These are phyloP conservation scores for Cytidiella melzeri DNA, from an alignment of 768 basidiomycete genomes.

Conservation along the genomic window DNA sequence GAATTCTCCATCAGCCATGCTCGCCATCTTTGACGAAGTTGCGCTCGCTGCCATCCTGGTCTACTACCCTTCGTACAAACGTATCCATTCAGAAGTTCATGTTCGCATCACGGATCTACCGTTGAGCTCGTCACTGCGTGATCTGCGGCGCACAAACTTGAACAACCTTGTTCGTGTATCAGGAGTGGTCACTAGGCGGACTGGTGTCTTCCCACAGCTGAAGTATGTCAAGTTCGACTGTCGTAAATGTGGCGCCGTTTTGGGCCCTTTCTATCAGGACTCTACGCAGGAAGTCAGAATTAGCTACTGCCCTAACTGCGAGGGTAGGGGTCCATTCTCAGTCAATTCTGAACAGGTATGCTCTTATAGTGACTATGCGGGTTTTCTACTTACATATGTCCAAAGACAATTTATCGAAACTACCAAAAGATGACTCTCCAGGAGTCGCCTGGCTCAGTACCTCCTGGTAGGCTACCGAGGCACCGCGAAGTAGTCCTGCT, in stretches of 20 bases:
- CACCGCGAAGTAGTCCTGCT: slow-evolving; percentile 95
- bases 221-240: slow-evolving; percentile 99
- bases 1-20: slow-evolving; percentile 90
- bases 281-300: slow-evolving; percentile 90
- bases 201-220: slow-evolving; percentile 97
- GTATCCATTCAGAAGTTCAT: slow-evolving; percentile 97
- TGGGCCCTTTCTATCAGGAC: slow-evolving; percentile 98
- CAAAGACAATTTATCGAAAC: slow-evolving; percentile 95
- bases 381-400: slow-evolving; percentile 1
- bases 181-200: slow-evolving; percentile 93
- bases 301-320: slow-evolving; percentile 91
- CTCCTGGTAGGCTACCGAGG: slow-evolving; percentile 92
- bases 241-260: slow-evolving; percentile 84
- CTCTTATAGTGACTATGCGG: background rate
- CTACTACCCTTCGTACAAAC: slow-evolving; percentile 93
- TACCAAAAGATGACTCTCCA: slow-evolving; percentile 99
- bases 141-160: slow-evolving; percentile 85
- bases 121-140: slow-evolving; percentile 82
- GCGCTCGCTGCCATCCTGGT: slow-evolving; percentile 91
- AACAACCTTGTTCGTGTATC: slow-evolving; percentile 94
- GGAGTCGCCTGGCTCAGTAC: slow-evolving; percentile 96
- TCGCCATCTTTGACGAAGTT: slow-evolving; percentile 91
- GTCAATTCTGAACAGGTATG: slow-evolving; percentile 93
- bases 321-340: slow-evolving; percentile 90
- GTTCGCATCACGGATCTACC: slow-evolving; percentile 95